A percentile compares a stretch with the other conserved stretches of the same genome.
These are phyloP conservation scores for Citeromyces siamensis DNA, from an alignment of 1,139 yeast species.

Conservation along the genomic window DNA sequence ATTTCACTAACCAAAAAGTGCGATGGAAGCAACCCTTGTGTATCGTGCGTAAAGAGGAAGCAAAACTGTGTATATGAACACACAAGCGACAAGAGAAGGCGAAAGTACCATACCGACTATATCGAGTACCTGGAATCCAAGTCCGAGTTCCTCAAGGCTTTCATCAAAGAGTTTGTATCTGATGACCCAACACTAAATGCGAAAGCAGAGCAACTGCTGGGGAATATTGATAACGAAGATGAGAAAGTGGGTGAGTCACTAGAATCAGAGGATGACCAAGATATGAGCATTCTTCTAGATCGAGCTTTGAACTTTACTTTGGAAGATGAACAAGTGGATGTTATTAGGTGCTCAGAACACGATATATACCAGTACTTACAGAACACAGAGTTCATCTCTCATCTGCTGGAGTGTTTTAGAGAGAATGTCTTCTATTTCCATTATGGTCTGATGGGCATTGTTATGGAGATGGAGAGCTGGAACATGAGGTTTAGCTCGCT, in stretches of 20 bases:
- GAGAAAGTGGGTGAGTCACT: neutral
- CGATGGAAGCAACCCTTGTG: conserved; percentile 14
- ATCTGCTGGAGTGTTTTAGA: conserved; percentile 11
- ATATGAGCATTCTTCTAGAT: neutral
- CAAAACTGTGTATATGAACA: conserved; percentile 12
- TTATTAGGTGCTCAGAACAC: neutral
- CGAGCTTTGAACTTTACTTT: neutral
- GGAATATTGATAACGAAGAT: neutral
- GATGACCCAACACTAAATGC: conserved; percentile 10
- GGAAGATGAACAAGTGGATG: neutral
- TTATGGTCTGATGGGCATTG: conserved; percentile 7
- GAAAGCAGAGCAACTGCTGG: neutral
- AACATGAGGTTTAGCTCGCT: conserved; percentile 10
- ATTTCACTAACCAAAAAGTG: conserved; percentile 8
- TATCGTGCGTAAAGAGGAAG: conserved; percentile 10
- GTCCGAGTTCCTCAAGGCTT: conserved; percentile 11
- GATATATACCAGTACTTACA: conserved; percentile 9
- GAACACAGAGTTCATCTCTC: conserved; percentile 11
- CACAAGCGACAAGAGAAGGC: conserved; percentile 15
- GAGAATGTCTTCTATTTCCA: conserved; percentile 10
- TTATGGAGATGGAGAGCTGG: conserved; percentile 4
- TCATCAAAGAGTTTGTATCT: conserved; percentile 13
- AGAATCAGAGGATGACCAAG: neutral
- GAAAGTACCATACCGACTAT: conserved; percentile 19
- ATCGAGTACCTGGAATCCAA: conserved; percentile 15